Percentiles rank a stretch among this genome's conserved stretches.
These are phyloP conservation scores for Cadophora luteo-olivacea DNA, from an alignment of 2,329 filamentous ascomycete species.

Conservation along the genomic window DNA sequence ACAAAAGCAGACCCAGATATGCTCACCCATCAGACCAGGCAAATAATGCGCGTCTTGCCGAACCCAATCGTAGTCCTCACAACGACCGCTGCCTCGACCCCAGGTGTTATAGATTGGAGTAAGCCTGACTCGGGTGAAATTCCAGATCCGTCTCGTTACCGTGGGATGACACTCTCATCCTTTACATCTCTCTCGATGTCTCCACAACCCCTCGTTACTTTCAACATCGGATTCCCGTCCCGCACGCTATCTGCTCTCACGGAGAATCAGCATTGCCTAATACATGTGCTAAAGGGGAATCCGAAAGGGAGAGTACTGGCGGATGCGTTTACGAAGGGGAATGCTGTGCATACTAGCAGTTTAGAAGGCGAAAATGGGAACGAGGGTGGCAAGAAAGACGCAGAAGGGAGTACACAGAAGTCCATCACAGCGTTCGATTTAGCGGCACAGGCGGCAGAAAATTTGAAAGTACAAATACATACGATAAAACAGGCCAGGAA, in stretches of 20 bases:
- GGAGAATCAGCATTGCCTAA: conserved; percentile 33
- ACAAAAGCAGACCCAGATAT: conserved; percentile 14
- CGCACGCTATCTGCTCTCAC: conserved; percentile 39
- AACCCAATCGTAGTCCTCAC: conserved; percentile 43
- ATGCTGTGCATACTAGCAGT: not conserved
- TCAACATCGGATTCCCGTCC: conserved; percentile 44
- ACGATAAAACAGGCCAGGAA: too few species aligned
- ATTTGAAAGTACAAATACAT: not conserved
- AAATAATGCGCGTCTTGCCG: conserved; percentile 42
- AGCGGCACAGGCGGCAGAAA: not conserved
- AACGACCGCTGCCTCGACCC: conserved; percentile 22
- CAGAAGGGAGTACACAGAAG: not conserved
- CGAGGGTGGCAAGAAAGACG: not conserved
- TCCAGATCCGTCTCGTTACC: conserved; percentile 13
- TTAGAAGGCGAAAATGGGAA: conserved; percentile 8
- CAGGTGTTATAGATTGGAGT: not conserved
- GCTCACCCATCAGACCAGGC: conserved; percentile 34
- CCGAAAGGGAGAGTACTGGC: conserved; percentile 36
- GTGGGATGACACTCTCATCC: conserved; percentile 45
- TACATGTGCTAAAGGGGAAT: conserved; percentile 38
- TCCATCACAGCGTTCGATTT: not conserved
- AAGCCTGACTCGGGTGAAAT: not conserved
- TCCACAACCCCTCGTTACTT: conserved; percentile 43
- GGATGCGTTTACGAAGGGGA: conserved; percentile 34
- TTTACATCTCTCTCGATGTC: conserved; percentile 43